Conservation (phyloP, 192 early-diverging fungal genomes). For the Coemansia sp. region DNA sequence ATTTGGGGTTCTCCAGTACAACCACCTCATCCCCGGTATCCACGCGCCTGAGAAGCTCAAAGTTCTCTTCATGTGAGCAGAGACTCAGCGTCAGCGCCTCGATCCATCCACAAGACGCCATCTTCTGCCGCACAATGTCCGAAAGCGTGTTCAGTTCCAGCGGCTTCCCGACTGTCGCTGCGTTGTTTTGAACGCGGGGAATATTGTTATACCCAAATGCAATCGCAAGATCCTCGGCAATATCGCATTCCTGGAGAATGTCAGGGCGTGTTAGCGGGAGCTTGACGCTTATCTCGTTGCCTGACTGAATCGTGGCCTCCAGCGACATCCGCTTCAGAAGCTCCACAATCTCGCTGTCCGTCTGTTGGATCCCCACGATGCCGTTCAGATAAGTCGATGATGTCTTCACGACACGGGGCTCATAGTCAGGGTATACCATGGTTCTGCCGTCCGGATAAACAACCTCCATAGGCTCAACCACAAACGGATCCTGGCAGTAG, state of each 20-base stretch:
- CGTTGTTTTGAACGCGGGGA: slow-evolving; percentile 72
- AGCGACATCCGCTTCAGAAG: slow-evolving; percentile 89
- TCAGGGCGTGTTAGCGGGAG: slow-evolving; percentile 91
- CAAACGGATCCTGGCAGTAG: slow-evolving; percentile 89
- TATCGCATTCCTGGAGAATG: slow-evolving; percentile 94
- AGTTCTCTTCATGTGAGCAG: slow-evolving; percentile 99
- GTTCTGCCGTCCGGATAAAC: slow-evolving; percentile 76
- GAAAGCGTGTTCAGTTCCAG: slow-evolving; percentile 92
- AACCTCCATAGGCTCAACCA: slow-evolving; percentile 92
- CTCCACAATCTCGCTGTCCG: slow-evolving; percentile 67
- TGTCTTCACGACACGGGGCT: slow-evolving; percentile 67
- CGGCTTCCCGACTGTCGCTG: slow-evolving; percentile 81
- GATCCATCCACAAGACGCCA: slow-evolving; percentile 89
- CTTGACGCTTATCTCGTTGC: slow-evolving; percentile 63
- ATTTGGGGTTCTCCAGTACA: slow-evolving; percentile 88
- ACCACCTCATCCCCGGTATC: slow-evolving; percentile 83
- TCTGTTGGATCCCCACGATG: slow-evolving; percentile 72
- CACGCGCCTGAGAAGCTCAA: slow-evolving; percentile 76
- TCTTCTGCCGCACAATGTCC: slow-evolving; percentile 80
- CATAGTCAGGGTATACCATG: slow-evolving; percentile 73
- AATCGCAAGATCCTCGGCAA: slow-evolving; percentile 97
- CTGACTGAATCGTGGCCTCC: slow-evolving; percentile 56
- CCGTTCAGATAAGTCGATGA: slow-evolving; percentile 87
- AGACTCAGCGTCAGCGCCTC: slow-evolving; percentile 92
- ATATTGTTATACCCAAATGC: slow-evolving; percentile 97